Percentiles rank a stretch among this genome's conserved stretches.
These are phyloP conservation scores for Fusarium succisae DNA, from an alignment of 2,329 filamentous ascomycete species.

Conservation along the genomic window DNA sequence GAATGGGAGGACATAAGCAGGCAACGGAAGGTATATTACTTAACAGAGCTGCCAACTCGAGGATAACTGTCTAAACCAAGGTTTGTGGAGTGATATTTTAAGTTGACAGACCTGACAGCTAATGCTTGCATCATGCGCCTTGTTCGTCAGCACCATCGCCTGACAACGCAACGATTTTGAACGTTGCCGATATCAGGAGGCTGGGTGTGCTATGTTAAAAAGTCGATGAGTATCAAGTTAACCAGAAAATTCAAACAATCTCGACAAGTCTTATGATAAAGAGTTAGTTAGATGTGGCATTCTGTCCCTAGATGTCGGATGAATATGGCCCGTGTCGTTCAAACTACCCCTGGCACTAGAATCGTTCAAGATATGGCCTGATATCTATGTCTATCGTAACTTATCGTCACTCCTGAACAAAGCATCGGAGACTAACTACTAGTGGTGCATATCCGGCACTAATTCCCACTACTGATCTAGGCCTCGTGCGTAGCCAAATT, in stretches of 20 bases:
- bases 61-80: neutral
- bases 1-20: neutral
- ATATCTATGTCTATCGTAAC: neutral
- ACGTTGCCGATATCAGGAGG: too few relatives aligned
- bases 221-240: neutral
- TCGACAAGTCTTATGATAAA: neutral
- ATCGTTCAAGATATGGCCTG: neutral
- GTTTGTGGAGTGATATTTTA: neutral
- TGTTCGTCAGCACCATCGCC: neutral
- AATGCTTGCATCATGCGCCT: neutral
- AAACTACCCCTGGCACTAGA: neutral
- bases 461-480: neutral
- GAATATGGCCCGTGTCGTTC: neutral
- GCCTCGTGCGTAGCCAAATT: neutral
- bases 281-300: neutral
- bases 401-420: neutral
- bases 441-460: neutral
- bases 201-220: too few relatives aligned
- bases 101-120: neutral
- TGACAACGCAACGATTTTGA: neutral
- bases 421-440: conserved; percentile 2
- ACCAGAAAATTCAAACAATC: too few relatives aligned
- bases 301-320: neutral
- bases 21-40: neutral
- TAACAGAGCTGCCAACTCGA: neutral